A percentile compares a stretch with the other conserved stretches of the same genome.
Evolutionary conservation across 2,329 filamentous ascomycete genomes (phyloP).

Genomic region (Capronia americana): DNA sequence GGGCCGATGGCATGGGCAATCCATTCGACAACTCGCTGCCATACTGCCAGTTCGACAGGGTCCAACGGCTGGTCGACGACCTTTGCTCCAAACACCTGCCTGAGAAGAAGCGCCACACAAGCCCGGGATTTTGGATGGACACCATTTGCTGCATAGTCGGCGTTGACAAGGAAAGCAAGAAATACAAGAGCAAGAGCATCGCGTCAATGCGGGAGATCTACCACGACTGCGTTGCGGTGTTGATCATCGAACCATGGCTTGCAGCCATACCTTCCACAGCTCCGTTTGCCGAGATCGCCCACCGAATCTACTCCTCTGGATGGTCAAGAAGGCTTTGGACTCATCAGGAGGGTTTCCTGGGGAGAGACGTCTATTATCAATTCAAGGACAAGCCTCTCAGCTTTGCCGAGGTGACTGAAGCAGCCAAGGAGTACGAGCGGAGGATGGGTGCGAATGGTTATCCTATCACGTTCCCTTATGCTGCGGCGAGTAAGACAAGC

Average conservation of each 20-base stretch:
- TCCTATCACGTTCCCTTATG: conserved; percentile 3
- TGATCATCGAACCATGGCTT: conserved; percentile 3
- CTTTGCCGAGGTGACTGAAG: conserved; percentile 1
- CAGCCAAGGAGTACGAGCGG: conserved; percentile 1
- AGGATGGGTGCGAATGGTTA: not conserved
- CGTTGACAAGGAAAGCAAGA: not conserved
- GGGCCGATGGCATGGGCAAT: conserved; percentile 5
- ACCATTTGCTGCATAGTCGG: conserved; percentile 5
- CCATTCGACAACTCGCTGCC: not conserved
- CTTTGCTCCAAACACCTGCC: not conserved
- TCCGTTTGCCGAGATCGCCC: not conserved
- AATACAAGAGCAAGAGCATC: conserved; percentile 5
- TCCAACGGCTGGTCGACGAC: not conserved
- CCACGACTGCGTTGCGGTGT: conserved; percentile 6
- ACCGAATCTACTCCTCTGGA: conserved; percentile 4
- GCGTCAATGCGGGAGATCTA: conserved; percentile 3
- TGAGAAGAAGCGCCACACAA: conserved; percentile 1
- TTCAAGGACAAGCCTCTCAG: conserved; percentile 6
- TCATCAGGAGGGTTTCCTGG: conserved; percentile 2
- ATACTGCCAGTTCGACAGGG: conserved; percentile 1
- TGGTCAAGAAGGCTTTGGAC: conserved; percentile 8
- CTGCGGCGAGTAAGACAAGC: conserved; percentile 1
- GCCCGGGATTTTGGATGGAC: conserved; percentile 2
- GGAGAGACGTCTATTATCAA: conserved; percentile 4
- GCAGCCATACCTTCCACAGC: not conserved